Evolutionary conservation across 164 flowering plant genomes (phyloP).

Genomic region (Umbellularia californica): DNA sequence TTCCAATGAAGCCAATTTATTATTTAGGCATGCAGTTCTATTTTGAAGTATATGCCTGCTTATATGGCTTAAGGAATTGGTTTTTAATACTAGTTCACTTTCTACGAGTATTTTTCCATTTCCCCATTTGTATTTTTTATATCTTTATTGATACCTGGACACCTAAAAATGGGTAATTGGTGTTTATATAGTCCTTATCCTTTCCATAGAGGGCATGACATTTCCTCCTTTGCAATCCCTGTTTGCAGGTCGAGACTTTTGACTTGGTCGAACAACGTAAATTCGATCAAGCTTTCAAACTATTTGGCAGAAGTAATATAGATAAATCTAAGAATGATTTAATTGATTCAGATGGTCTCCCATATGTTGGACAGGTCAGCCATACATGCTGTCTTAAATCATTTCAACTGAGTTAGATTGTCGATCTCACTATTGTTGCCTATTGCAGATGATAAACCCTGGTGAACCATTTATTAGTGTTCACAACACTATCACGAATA

Average conservation of each 20-base stretch:
- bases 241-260: slow-evolving; percentile 69
- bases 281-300: slow-evolving; percentile 30
- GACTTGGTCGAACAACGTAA: slow-evolving; percentile 54
- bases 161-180: background rate
- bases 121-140: too few species aligned
- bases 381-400: background rate
- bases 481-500: slow-evolving; percentile 34
- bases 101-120: background rate
- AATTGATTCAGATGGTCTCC: slow-evolving; percentile 91
- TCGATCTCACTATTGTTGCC: background rate
- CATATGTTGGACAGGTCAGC: slow-evolving; percentile 84
- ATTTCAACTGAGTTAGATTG: background rate
- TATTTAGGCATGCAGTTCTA: background rate
- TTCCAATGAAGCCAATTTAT: too few species aligned
- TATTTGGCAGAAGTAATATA: slow-evolving; percentile 54
- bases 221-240: background rate
- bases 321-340: slow-evolving; percentile 31
- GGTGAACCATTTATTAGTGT: slow-evolving; percentile 56
- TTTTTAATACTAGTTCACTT: background rate
- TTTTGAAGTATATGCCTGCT: background rate
- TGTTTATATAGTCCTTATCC: background rate
- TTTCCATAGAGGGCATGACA: background rate
- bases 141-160: background rate
- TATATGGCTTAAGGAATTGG: background rate
- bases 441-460: slow-evolving; percentile 55